Conservation (phyloP, 2,329 filamentous ascomycete genomes). For the Trichoderma afroharzianum region DNA sequence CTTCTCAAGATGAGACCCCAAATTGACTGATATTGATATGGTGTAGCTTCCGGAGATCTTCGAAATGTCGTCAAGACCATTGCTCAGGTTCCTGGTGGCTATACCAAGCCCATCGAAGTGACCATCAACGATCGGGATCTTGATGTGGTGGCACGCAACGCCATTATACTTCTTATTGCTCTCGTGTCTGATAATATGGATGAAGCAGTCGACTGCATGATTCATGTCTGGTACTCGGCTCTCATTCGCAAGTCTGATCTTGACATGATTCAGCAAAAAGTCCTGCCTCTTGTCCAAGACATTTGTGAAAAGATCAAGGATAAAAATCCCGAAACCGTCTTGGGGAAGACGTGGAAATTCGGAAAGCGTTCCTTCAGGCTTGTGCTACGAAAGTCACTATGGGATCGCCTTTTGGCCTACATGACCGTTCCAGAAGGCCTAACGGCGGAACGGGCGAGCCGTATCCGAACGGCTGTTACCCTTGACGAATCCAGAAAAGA, state of each 20-base stretch:
- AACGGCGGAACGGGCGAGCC: background rate
- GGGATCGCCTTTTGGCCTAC: background rate
- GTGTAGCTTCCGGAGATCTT: background rate
- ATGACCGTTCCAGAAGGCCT: background rate
- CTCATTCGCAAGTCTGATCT: constrained; percentile 16
- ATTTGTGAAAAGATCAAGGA: background rate
- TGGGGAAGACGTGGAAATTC: background rate
- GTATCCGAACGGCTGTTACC: background rate
- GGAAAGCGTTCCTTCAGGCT: background rate
- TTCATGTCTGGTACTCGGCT: constrained; percentile 24
- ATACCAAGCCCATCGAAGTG: background rate
- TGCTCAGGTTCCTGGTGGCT: background rate
- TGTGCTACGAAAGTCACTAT: background rate
- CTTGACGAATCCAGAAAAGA: background rate
- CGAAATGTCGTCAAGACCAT: constrained; percentile 11
- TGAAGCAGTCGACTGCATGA: constrained; percentile 20
- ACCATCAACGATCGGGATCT: background rate
- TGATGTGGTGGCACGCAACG: constrained; percentile 5
- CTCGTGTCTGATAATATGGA: constrained; percentile 10
- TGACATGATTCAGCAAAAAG: background rate
- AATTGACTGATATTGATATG: background rate
- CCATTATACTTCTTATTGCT: constrained; percentile 1
- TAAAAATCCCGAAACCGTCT: background rate
- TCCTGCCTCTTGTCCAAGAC: background rate
- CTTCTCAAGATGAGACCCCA: background rate